Evolutionary conservation across 2,329 filamentous ascomycete genomes (phyloP), one percentile per base, ranked within the genome.

Genomic region (Phoma sp.): DNA sequence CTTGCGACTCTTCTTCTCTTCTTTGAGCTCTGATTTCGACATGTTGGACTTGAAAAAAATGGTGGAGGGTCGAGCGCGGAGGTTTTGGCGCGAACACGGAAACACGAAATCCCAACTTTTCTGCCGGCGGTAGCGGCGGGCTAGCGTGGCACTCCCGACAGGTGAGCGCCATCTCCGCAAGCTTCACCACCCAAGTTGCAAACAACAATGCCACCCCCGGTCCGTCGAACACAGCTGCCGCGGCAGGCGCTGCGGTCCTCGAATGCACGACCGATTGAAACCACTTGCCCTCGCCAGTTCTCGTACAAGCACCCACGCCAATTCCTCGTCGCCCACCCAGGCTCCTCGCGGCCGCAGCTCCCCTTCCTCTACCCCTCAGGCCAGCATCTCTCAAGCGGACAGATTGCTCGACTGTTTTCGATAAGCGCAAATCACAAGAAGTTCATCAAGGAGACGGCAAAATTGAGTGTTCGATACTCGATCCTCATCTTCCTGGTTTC

Each of bases 361-460:
- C 84, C 84, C 31, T 91, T 90, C 76, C 84, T 90, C 44, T 82
- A 86, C 61, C 81, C 84, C 58, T 78, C 84, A 7, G 77, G 82
- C 24, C 74, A 78, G 32, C 60, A 61, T 43, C 56, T 68, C 17
- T 64, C 70, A 33, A 70, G 72, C 60, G 63, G 73, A 40, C 80
- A 80, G 58, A 79, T 88, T 33, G 84, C 85, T 3, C 88, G 93
- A 47, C 85, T 90, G 58, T 84, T 96, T 56, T 92, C 90, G n/a
- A 96, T 74, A 22, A 73, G 65, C 40, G 62, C 91, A 0, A 88
- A 92, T 71, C 86, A 86, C 59, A 88, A 86, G 61, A 78, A 81
- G 59, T 91, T 87, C 80, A 79, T 93, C 54, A 88, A 85, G 60
- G 82, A 89, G 60, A 89, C 94, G 66, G 80, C 91, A 41, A 85